These are phyloP conservation scores for Rozella allomycis DNA, from an alignment of 371 early-diverging fungal genomes.

Conservation along the genomic window DNA sequence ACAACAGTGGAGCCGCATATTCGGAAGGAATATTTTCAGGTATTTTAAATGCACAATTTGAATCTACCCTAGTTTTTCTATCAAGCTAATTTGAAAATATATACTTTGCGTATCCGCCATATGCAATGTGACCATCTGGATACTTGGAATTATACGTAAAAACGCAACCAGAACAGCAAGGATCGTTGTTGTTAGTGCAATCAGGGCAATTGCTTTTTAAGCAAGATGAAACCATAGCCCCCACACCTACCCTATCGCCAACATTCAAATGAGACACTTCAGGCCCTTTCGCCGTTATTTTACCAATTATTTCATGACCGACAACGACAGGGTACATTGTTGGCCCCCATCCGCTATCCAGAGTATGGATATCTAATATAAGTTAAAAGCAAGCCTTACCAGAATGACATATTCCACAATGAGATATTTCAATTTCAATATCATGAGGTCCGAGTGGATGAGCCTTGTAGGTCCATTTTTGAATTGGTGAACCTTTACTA, in stretches of 20 bases:
- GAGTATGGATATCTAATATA: constrained; percentile 11
- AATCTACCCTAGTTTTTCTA: constrained; percentile 16
- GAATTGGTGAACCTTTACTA: constrained; percentile 1
- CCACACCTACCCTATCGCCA: constrained; percentile 48
- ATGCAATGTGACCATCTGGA: constrained; percentile 27
- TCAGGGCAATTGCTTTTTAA: constrained; percentile 5
- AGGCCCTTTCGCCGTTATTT: constrained; percentile 7
- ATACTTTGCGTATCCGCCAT: constrained; percentile 47
- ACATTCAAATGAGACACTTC: constrained; percentile 9
- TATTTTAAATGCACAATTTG: constrained; percentile 30
- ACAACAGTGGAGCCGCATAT: constrained; percentile 32
- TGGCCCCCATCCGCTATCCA: constrained; percentile 32
- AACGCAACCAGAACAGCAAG: constrained; percentile 3
- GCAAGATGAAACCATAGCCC: constrained; percentile 2
- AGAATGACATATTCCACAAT: constrained; percentile 36
- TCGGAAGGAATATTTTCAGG: constrained; percentile 30
- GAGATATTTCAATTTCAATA: constrained; percentile 26
- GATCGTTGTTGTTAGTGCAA: constrained; percentile 6
- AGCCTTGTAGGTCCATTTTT: constrained; percentile 15
- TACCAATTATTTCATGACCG: constrained; percentile 55
- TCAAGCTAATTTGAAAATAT: constrained; percentile 7
- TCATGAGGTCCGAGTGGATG: constrained; percentile 20
- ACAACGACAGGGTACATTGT: constrained; percentile 43
- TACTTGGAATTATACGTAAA: constrained; percentile 33
- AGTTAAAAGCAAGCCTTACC: not conserved